Evolutionary conservation across 2,329 filamentous ascomycete species (phyloP), one percentile per base, ranked within the genome.

Genomic region (Botrytis sinoallii): DNA sequence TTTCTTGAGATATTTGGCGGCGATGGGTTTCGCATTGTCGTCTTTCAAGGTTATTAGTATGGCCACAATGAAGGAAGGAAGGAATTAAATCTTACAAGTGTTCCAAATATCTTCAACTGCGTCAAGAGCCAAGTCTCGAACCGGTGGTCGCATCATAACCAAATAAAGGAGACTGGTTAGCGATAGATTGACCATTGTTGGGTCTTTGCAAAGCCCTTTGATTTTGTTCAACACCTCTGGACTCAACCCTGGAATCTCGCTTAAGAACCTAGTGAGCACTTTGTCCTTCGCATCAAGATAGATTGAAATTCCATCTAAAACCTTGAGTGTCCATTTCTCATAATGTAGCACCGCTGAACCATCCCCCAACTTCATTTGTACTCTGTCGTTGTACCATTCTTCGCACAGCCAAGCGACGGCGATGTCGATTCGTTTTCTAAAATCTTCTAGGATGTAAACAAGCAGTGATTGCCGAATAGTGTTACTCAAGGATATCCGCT

Each of bases 341-440:
- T 97, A 98, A 81, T 96, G 89, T 48, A 87, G 80, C 4, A 88
- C 85, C 12, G 87, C 86, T 35, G 66, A 64, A 59, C 86, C 85
- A 18, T 81, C 81, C 66, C 80, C 82, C 69, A 81, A 78, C 74
- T 83, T 84, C 61, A 78, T 83, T 73, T 87, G 84, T 46, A 94
- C 83, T 61, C 86, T 90, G 81, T 98, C 95, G 79, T 95, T 97
- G 83, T 97, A 98, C 95, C 96, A 99, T 83, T 99, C 96, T 82
- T 99, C 96, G 78, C 92, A 97, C 25, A 99, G 87, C 96, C 96
- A 99, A 12, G 92, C 91, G 70, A 98, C 94, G 1, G 94, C 95
- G 35, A 96, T 89, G 77, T 97, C 95, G 76, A 98, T 95, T 61
- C 96, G 91, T 75, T 88, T 91, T 72, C 95, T 90, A 84, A 97